These are phyloP conservation scores for Carex arenaria DNA, from an alignment of 202 grass and related monocot genomes.

Conservation along the genomic window DNA sequence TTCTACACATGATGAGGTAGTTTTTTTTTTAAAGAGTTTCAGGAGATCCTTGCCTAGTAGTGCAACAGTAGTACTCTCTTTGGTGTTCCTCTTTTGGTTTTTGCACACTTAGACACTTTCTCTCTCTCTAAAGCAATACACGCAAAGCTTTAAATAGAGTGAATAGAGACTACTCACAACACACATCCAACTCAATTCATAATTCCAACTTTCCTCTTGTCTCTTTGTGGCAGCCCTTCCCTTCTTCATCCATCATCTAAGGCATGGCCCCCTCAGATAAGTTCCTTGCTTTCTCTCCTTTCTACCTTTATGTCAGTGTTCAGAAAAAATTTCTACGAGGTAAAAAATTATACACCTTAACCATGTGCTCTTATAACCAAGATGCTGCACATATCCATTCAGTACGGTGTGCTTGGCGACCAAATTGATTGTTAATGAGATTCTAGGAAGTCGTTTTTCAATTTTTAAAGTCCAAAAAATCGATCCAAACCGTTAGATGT, in stretches of 20 bases:
- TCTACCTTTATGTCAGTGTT: conserved; percentile 29
- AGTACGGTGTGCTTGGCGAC: background rate
- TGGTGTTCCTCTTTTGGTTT: conserved; percentile 27
- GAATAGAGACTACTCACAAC: conserved; percentile 71
- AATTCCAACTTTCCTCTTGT: conserved; percentile 70
- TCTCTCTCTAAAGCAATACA: conserved; percentile 34
- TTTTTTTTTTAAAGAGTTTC: background rate
- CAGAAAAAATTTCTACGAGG: conserved; percentile 20
- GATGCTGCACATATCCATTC: background rate
- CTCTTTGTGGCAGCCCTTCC: conserved; percentile 47
- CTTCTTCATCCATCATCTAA: conserved; percentile 21
- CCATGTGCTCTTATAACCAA: background rate
- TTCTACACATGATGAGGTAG: background rate
- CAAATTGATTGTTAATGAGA: too few species aligned
- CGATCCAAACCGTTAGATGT: too few species aligned
- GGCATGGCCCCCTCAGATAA: conserved; percentile 30
- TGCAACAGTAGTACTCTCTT: conserved; percentile 1
- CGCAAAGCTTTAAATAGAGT: conserved; percentile 95
- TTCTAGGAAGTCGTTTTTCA: too few species aligned
- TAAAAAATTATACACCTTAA: conserved; percentile 28
- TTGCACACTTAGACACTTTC: conserved; percentile 23
- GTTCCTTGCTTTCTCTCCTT: conserved; percentile 25
- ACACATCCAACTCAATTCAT: conserved; percentile 30
- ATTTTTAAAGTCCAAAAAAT: too few species aligned
- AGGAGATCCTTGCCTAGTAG: conserved; percentile 24